These are phyloP conservation scores for Pseudogymnoascus pannorum DNA, from an alignment of 2,329 filamentous ascomycete genomes.

Conservation along the genomic window DNA sequence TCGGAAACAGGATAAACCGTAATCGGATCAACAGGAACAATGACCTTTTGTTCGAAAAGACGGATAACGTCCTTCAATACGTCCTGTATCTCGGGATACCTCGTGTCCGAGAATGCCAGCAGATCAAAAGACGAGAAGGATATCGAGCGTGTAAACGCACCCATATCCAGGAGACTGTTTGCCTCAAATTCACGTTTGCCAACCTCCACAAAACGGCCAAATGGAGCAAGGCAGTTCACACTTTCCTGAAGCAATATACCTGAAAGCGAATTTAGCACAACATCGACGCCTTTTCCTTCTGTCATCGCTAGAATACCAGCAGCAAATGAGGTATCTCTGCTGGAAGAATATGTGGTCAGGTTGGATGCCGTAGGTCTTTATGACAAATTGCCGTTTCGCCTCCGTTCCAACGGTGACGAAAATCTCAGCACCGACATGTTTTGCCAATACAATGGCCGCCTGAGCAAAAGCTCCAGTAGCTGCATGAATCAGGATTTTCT, in stretches of 20 bases:
- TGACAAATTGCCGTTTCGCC: not conserved
- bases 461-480: too few relatives aligned
- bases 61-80: not conserved
- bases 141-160: not conserved
- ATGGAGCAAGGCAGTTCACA: constrained; percentile 32
- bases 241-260: constrained; percentile 26
- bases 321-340: constrained; percentile 31
- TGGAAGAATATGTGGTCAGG: constrained; percentile 9
- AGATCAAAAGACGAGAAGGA: not conserved
- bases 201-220: constrained; percentile 37
- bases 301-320: constrained; percentile 26
- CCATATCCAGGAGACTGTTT: constrained; percentile 22
- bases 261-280: constrained; percentile 29
- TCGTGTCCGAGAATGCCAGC: constrained; percentile 5
- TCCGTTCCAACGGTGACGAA: constrained; percentile 33
- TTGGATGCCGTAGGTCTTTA: not conserved
- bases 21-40: not conserved
- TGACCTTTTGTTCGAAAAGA: not conserved
- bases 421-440: constrained; percentile 30
- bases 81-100: not conserved
- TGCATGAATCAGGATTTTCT: constrained; percentile 21
- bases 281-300: constrained; percentile 27
- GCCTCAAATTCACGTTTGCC: constrained; percentile 32
- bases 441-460: constrained; percentile 25
- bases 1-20: not conserved